Percentiles rank a stretch among this genome's conserved stretches.
phyloP scores from a whole-genome alignment of 148 eudicot genomes.

The Mesembryanthemum crystallinum region DNA sequence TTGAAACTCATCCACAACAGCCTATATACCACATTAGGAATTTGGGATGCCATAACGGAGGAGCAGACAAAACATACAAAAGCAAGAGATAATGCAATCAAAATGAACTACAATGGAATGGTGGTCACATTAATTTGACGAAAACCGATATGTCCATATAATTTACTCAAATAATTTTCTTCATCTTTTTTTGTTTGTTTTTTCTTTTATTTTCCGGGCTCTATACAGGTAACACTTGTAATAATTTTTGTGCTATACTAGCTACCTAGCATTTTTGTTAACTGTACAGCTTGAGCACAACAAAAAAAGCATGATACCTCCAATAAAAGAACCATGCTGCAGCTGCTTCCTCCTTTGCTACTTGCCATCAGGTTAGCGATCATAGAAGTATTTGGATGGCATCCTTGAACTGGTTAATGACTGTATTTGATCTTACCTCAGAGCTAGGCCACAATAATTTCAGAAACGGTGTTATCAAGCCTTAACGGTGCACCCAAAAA shows the following conservation, averaged over 20 bases:
- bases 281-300: conserved; percentile 21
- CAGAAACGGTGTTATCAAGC: conserved; percentile 21
- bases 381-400: neutral
- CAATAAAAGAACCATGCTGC: conserved; percentile 12
- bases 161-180: neutral
- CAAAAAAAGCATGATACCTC: conserved; percentile 21
- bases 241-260: conserved; percentile 14
- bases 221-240: neutral
- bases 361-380: neutral
- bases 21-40: no score
- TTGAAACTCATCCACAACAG: no score
- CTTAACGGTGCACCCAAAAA: conserved; percentile 44
- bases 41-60: no score
- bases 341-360: neutral
- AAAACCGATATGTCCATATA: neutral
- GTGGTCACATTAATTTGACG: neutral
- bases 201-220: neutral
- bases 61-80: no score
- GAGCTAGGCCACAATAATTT: neutral
- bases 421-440: neutral
- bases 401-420: neutral
- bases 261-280: conserved; percentile 17
- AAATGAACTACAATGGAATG: neutral
- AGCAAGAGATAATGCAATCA: no score
- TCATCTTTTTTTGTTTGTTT: neutral